Evolutionary conservation across 2,329 filamentous ascomycete species (phyloP), one percentile per base, ranked within the genome.

Genomic region (Neopestalotiopsis rosae): DNA sequence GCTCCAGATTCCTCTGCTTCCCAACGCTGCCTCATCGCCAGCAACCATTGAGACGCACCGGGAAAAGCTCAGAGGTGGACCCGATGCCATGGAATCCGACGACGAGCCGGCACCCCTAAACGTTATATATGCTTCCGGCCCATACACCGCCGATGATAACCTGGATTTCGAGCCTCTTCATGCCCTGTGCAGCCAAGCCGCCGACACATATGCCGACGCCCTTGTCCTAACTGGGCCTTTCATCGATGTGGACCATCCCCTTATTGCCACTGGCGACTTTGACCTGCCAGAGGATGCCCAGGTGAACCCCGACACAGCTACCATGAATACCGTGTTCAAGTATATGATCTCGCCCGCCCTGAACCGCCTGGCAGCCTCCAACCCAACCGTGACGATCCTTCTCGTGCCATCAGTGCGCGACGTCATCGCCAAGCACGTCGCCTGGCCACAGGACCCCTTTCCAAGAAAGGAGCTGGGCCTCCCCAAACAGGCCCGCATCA

Each of bases 111-210:
- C 89, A 9, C 94, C 95, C 0, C 81, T 98, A 20, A 94, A 88
- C 74, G 84, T 97, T 65, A 80, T 98, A 49, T 87, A 95, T 69
- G 94, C 92, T 1, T 89, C 94, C 0, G 96, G 96, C 0, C 96
- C 96, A 0, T 99, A 97, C 80, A 97, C 95, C 0, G 90, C 94
- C 2, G 95, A 98, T 74, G 93, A 95, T 75, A 97, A 97, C 76
- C 90, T 99, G 61, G 92, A 94, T 72, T 99, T 95, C 77, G 93
- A 97, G 75, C 92, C 95, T 7, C 84, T 99, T 1, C 90, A 94
- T 75, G 90, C 93, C 38, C 86, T 99, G 17, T 95, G 95, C 77
- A 87, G 88, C 73, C 91, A 91, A 74, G 94, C 95, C 9, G 90
- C 90, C 17, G 90, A 94, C 72, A 88, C 87, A 28, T 91, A 89